These are phyloP conservation scores for Xylaria castorea DNA, from an alignment of 495 filamentous ascomycete species.

Conservation along the genomic window DNA sequence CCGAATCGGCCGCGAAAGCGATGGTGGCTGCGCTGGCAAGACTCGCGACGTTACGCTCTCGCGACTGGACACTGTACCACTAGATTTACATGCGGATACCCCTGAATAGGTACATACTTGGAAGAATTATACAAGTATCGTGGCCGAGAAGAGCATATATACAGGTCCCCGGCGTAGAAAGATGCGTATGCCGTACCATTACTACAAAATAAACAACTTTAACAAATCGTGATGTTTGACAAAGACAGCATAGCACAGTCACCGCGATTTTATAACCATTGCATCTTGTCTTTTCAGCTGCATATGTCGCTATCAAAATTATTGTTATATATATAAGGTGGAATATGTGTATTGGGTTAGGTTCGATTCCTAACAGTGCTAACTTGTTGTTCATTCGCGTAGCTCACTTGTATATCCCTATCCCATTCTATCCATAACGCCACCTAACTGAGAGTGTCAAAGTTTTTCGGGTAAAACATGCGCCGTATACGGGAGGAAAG, in stretches of 20 bases:
- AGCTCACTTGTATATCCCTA: constrained; percentile 2
- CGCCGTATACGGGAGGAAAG: neutral
- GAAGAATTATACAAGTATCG: neutral
- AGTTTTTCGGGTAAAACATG: neutral
- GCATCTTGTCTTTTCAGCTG: neutral
- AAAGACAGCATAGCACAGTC: neutral
- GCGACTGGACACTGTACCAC: neutral
- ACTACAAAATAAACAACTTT: neutral
- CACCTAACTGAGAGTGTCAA: neutral
- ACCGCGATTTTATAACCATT: neutral
- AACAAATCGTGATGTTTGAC: neutral
- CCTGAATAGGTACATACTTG: neutral
- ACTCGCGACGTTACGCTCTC: neutral
- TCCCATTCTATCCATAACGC: constrained; percentile 3
- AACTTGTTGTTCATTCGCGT: neutral
- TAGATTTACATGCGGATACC: neutral
- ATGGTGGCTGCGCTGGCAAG: neutral
- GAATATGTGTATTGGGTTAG: neutral
- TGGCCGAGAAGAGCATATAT: neutral
- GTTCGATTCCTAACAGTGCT: neutral
- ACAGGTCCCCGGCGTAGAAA: too few relatives aligned
- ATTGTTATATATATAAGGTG: neutral
- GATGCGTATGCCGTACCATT: neutral
- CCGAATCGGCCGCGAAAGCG: neutral
- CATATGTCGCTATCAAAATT: neutral